These are phyloP conservation scores for Berberis thunbergii DNA, from an alignment of 164 flowering plant species.

Conservation along the genomic window DNA sequence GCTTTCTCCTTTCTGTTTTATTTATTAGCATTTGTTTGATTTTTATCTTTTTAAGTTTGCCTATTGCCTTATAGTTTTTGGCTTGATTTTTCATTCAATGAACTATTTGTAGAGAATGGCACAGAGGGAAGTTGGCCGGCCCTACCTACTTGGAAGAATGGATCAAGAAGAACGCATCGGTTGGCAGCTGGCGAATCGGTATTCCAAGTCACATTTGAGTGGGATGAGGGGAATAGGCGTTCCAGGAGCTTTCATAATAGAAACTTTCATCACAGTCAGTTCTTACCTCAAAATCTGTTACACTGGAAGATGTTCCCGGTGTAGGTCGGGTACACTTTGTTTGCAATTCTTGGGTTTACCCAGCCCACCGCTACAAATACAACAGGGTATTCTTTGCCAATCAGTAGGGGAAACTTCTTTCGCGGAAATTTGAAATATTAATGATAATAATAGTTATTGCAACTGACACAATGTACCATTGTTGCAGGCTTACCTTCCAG, in stretches of 20 bases:
- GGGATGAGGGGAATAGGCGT: conserved; percentile 56
- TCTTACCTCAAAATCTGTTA: conserved; percentile 60
- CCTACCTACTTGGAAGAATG: conserved; percentile 52
- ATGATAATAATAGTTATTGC: background rate
- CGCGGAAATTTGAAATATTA: no score
- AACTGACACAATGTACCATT: background rate
- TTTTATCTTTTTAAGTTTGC: background rate
- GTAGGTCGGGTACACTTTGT: conserved; percentile 50
- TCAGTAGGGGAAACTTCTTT: conserved; percentile 21
- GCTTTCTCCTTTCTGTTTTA: no score
- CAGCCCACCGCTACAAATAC: conserved; percentile 38
- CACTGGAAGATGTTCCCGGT: conserved; percentile 57
- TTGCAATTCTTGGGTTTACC: conserved; percentile 89
- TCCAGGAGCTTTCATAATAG: conserved; percentile 69
- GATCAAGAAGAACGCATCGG: conserved; percentile 29
- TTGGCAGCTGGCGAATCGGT: conserved; percentile 28
- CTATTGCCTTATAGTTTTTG: no score
- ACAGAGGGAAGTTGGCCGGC: conserved; percentile 38
- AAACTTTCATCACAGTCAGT: conserved; percentile 60
- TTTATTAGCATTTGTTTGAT: background rate
- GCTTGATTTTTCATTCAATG: no score
- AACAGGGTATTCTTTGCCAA: conserved; percentile 60
- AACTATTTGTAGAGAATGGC: conserved; percentile 24
- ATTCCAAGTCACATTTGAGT: conserved; percentile 40
- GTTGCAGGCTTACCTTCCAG: conserved; percentile 57